Percentiles rank a stretch among this genome's conserved stretches.
Evolutionary conservation across 495 filamentous ascomycete species (phyloP).

Genomic region (Aspergillus funiculosus): DNA sequence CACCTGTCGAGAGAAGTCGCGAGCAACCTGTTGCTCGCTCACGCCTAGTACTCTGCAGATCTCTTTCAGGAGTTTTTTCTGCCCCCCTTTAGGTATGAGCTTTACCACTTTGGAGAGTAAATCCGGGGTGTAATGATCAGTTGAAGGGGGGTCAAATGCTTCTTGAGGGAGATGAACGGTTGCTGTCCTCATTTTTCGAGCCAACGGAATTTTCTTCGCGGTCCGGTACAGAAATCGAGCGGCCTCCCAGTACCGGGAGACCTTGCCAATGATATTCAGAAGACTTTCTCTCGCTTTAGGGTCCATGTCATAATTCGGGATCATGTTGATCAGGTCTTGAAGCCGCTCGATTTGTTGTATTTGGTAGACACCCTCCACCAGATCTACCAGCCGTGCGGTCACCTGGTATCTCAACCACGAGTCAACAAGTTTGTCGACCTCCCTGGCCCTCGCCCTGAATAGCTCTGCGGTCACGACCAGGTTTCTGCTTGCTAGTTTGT

Average conservation of each 20-base stretch:
- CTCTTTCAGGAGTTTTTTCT: constrained; percentile 12
- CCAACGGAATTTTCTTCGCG: constrained; percentile 9
- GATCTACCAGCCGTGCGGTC: background rate
- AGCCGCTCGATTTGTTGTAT: constrained; percentile 9
- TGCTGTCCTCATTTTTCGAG: constrained; percentile 9
- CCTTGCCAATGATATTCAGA: constrained; percentile 10
- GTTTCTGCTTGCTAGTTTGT: constrained; percentile 1
- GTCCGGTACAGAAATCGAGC: constrained; percentile 10
- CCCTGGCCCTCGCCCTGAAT: constrained; percentile 4
- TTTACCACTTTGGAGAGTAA: constrained; percentile 4
- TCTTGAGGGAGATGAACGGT: constrained; percentile 10
- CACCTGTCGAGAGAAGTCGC: constrained; percentile 9
- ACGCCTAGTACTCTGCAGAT: background rate
- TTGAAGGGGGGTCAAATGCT: constrained; percentile 1
- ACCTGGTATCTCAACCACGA: constrained; percentile 13
- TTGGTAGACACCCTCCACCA: constrained; percentile 11
- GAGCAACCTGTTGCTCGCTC: background rate
- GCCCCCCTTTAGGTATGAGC: constrained; percentile 5
- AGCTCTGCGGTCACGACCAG: background rate
- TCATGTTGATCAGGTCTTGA: constrained; percentile 2
- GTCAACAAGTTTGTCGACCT: constrained; percentile 10
- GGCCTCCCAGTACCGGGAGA: constrained; percentile 9
- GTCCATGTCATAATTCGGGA: constrained; percentile 9
- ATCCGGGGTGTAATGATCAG: constrained; percentile 4
- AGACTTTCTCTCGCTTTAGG: constrained; percentile 9